These are phyloP conservation scores for Ophiostoma sp. DNA, from an alignment of 2,329 filamentous ascomycete species.

Conservation along the genomic window DNA sequence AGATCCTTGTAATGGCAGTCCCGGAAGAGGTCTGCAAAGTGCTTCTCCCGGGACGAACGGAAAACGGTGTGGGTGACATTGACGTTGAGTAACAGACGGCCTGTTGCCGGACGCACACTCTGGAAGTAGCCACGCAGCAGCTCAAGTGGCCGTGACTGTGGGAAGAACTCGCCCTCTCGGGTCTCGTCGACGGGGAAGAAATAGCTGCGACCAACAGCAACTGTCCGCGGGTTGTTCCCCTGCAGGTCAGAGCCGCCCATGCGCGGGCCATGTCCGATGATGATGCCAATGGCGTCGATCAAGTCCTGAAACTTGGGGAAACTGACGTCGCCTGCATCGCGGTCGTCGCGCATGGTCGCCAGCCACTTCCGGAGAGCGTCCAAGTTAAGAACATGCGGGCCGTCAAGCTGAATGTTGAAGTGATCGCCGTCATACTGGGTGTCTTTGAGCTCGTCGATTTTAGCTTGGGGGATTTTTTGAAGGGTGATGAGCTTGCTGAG, in stretches of 20 bases:
- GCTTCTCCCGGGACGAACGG: constrained; percentile 30
- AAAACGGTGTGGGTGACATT: constrained; percentile 54
- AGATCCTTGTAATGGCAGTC: constrained; percentile 19
- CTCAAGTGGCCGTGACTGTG: constrained; percentile 27
- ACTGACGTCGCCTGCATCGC: constrained; percentile 32
- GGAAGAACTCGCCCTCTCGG: constrained; percentile 32
- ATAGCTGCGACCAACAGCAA: constrained; percentile 43
- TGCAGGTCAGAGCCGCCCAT: constrained; percentile 33
- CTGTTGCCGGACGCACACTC: constrained; percentile 50
- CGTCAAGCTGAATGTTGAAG: constrained; percentile 39
- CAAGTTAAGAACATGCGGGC: constrained; percentile 40
- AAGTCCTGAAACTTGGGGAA: constrained; percentile 48
- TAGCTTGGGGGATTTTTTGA: constrained; percentile 15
- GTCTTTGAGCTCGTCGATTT: constrained; percentile 19
- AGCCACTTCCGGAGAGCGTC: constrained; percentile 43
- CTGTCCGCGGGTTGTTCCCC: constrained; percentile 5
- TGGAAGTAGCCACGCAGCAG: constrained; percentile 53
- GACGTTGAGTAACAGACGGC: constrained; percentile 49
- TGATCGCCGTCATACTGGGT: constrained; percentile 21
- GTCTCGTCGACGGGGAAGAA: constrained; percentile 43
- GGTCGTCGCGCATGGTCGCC: constrained; percentile 38
- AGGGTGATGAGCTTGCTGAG: constrained; percentile 27
- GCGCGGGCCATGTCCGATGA: constrained; percentile 43
- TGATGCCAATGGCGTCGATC: constrained; percentile 49
- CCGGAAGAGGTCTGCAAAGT: constrained; percentile 22